Evolutionary conservation across 768 basidiomycete species (phyloP).

Genomic region (Auriscalpium microsporum): DNA sequence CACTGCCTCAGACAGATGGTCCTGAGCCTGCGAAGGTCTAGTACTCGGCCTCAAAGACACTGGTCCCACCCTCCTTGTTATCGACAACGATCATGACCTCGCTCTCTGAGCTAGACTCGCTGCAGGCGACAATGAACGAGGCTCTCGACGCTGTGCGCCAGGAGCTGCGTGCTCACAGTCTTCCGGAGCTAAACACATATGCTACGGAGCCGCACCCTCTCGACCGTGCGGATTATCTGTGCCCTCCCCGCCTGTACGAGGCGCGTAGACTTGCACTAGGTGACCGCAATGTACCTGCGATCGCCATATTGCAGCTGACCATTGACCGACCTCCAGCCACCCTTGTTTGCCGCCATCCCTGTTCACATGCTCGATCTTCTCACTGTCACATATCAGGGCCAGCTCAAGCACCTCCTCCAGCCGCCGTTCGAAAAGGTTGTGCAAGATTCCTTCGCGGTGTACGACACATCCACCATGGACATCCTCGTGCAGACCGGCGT

Average conservation of each 20-base stretch:
- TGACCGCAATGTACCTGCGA: not conserved
- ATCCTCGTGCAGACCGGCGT: constrained; percentile 12
- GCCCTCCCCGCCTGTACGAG: not conserved
- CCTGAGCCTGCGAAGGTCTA: no score
- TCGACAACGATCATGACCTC: no score
- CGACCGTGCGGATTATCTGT: not conserved
- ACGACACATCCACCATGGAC: constrained; percentile 13
- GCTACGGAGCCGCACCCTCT: not conserved
- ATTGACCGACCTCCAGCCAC: not conserved
- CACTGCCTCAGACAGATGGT: no score
- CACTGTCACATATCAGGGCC: constrained; percentile 3
- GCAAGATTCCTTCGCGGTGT: constrained; percentile 13
- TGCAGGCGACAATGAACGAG: constrained; percentile 17
- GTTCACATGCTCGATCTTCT: no score
- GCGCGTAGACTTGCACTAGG: constrained; percentile 1
- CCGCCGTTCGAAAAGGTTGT: constrained; percentile 14
- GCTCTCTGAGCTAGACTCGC: constrained; percentile 1
- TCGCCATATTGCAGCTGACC: not conserved
- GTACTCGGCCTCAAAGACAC: no score
- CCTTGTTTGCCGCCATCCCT: not conserved
- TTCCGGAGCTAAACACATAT: not conserved
- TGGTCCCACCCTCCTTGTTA: no score
- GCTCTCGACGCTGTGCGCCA: constrained; percentile 8
- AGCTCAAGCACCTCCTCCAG: constrained; percentile 13
- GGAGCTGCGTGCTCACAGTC: not conserved